These are phyloP conservation scores for Apiospora rasikravindrae DNA, from an alignment of 2,329 filamentous ascomycete genomes.

Conservation along the genomic window DNA sequence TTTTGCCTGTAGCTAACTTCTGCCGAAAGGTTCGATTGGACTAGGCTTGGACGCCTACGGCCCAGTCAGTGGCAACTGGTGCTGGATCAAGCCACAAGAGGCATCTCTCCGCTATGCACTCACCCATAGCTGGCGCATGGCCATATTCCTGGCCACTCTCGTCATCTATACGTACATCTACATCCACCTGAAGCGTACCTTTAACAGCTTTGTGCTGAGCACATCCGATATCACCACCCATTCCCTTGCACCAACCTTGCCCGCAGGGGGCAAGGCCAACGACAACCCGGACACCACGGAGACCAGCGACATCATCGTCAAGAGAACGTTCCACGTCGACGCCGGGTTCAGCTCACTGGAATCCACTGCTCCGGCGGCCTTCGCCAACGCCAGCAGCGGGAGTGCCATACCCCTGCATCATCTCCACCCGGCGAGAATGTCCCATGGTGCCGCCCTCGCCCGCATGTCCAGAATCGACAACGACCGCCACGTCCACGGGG, in stretches of 20 bases:
- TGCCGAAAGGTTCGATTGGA: slow-evolving; percentile 22
- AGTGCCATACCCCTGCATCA: neutral
- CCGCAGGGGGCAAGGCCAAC: neutral
- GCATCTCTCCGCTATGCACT: slow-evolving; percentile 49
- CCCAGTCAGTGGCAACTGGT: slow-evolving; percentile 53
- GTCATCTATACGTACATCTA: slow-evolving; percentile 50
- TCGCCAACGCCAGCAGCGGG: neutral
- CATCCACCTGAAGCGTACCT: slow-evolving; percentile 37
- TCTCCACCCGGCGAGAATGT: neutral
- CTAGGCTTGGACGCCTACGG: slow-evolving; percentile 38
- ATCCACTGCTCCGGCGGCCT: neutral
- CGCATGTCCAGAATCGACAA: neutral
- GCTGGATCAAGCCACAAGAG: slow-evolving; percentile 48
- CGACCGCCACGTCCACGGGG: slow-evolving; percentile 21
- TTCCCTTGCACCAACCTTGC: neutral
- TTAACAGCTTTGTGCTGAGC: slow-evolving; percentile 22
- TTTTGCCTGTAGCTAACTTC: neutral
- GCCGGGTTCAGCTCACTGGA: neutral
- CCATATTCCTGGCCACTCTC: slow-evolving; percentile 47
- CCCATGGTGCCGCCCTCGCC: neutral
- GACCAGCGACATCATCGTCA: slow-evolving; percentile 13
- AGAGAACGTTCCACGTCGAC: slow-evolving; percentile 1
- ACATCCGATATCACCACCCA: slow-evolving; percentile 19
- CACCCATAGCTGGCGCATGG: slow-evolving; percentile 51
- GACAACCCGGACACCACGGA: neutral